Conservation (phyloP, 192 early-diverging fungal species). For the Backusella luteola region DNA sequence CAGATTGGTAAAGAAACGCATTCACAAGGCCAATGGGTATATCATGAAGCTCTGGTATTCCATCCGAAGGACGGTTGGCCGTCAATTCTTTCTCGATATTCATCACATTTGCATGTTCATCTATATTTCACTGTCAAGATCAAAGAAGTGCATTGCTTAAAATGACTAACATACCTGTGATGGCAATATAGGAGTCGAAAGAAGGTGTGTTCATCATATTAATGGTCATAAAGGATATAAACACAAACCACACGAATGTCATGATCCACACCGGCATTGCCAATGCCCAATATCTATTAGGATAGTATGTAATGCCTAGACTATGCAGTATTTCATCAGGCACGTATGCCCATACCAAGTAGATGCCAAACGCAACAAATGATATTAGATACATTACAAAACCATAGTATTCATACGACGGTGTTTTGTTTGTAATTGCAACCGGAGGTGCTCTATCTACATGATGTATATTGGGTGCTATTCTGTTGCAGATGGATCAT, state of each 20-base stretch:
- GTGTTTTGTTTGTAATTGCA: constrained; percentile 56
- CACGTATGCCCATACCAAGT: constrained; percentile 81
- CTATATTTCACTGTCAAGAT: constrained; percentile 17
- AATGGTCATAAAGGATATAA: constrained; percentile 70
- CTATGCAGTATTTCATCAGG: constrained; percentile 70
- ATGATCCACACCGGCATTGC: constrained; percentile 79
- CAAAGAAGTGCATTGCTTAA: no score
- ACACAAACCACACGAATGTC: constrained; percentile 71
- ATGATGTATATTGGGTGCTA: constrained; percentile 9
- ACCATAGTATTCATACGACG: constrained; percentile 84
- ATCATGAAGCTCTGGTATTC: constrained; percentile 61
- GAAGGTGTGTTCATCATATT: constrained; percentile 79
- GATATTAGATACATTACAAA: constrained; percentile 85
- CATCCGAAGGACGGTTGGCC: constrained; percentile 41
- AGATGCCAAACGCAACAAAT: constrained; percentile 69
- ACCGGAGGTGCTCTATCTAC: constrained; percentile 35
- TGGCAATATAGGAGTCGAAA: constrained; percentile 69
- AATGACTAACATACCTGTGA: constrained; percentile 53
- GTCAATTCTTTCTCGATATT: constrained; percentile 29
- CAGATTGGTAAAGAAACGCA: constrained; percentile 63
- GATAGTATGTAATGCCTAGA: constrained; percentile 83
- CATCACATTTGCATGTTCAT: constrained; percentile 53
- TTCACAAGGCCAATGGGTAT: constrained; percentile 73
- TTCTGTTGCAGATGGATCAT: constrained; percentile 3
- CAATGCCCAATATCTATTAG: constrained; percentile 82